Percentiles rank a stretch among this genome's conserved stretches.
phyloP scores from a whole-genome alignment of 208 protist genomes.

The Leishmania tarentolae region DNA sequence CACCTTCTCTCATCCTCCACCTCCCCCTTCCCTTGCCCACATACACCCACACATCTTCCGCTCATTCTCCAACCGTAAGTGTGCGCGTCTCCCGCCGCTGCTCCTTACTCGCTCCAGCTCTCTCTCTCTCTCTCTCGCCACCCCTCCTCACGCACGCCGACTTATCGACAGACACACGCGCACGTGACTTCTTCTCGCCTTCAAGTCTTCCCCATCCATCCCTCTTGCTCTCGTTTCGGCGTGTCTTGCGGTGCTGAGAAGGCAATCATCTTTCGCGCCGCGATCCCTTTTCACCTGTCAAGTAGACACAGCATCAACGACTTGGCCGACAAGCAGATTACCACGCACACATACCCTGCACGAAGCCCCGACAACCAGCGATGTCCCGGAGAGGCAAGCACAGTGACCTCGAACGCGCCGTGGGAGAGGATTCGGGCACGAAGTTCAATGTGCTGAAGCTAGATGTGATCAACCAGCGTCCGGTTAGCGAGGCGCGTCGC shows the following conservation, averaged over 20 bases:
- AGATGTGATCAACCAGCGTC: slow-evolving; percentile 22
- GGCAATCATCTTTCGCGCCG: background rate
- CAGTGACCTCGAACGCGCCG: background rate
- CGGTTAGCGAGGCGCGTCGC: slow-evolving; percentile 43
- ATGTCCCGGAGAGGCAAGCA: background rate
- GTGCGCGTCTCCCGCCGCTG: background rate
- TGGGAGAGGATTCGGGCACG: background rate
- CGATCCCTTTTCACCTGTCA: background rate
- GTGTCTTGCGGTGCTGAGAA: background rate
- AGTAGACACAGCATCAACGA: background rate
- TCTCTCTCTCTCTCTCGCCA: background rate
- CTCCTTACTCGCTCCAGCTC: background rate
- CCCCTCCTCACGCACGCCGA: background rate
- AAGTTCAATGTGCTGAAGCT: slow-evolving; percentile 20
- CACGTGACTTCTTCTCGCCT: background rate
- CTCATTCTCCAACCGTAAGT: background rate
- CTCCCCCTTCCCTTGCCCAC: no score
- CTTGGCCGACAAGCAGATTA: background rate
- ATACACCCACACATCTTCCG: background rate
- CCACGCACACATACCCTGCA: background rate
- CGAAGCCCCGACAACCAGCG: background rate
- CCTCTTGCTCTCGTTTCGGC: background rate
- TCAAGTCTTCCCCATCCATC: background rate
- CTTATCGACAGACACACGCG: background rate
- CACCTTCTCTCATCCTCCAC: background rate